A percentile compares a stretch with the other conserved stretches of the same genome.
phyloP scores from a whole-genome alignment of 352 stramenopile species.

The Phytophthora podocarpi region DNA sequence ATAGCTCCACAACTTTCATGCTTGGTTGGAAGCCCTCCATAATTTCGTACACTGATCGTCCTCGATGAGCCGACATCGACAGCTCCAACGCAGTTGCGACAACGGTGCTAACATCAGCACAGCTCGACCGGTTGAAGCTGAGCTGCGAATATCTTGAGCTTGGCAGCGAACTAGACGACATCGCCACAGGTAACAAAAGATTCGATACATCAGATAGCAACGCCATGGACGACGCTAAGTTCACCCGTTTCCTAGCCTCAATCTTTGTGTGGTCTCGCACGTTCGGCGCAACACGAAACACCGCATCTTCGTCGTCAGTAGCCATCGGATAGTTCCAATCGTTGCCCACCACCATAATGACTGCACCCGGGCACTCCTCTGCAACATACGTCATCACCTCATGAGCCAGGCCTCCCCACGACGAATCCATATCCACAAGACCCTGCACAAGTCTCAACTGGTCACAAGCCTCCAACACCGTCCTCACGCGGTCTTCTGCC shows the following conservation, averaged over 20 bases:
- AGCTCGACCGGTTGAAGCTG: conserved; percentile 33
- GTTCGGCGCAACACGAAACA: conserved; percentile 42
- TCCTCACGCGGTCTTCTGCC: conserved; percentile 64
- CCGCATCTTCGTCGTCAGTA: conserved; percentile 46
- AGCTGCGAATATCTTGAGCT: conserved; percentile 37
- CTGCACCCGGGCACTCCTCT: conserved; percentile 71
- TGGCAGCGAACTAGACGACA: conserved; percentile 37
- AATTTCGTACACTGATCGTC: conserved; percentile 43
- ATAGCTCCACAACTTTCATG: conserved; percentile 67
- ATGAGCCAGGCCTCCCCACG: conserved; percentile 72
- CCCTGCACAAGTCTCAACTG: conserved; percentile 65
- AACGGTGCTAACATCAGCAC: conserved; percentile 32
- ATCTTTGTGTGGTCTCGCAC: conserved; percentile 64
- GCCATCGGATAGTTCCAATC: conserved; percentile 75
- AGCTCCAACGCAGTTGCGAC: conserved; percentile 63
- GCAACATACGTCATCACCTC: conserved; percentile 74
- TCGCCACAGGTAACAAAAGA: conserved; percentile 63
- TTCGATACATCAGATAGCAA: conserved; percentile 62
- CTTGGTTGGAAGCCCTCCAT: conserved; percentile 50
- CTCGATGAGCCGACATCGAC: conserved; percentile 47
- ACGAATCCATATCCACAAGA: conserved; percentile 83
- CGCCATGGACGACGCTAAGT: conserved; percentile 66
- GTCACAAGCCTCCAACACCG: conserved; percentile 71
- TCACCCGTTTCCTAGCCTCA: conserved; percentile 60
- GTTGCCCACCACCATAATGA: conserved; percentile 65